Evolutionary conservation across 805 yeast species (phyloP), one percentile per base, ranked within the genome.

Genomic region (fission yeast (Schizosaccharomyces pombe)): DNA sequence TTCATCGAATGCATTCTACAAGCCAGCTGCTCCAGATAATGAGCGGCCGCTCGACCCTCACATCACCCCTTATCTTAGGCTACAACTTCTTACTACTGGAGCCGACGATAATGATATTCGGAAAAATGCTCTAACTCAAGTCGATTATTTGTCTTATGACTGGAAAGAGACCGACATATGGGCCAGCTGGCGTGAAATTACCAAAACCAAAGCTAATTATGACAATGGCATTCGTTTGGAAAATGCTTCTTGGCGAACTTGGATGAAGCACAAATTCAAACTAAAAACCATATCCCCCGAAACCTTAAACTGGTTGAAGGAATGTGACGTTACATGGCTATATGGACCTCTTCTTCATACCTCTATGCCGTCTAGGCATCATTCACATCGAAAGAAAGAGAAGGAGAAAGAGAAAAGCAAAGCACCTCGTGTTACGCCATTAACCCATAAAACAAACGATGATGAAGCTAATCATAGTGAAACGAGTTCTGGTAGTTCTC

Each of bases 111-210:
- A 78, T 32, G 93, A 82, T 62, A 71, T 87, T 37, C 75, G 75
- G 54, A 76, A 77, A 60, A 91, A 82, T 62, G 95, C 97, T 3
- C 76, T 82, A 55, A 43, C 49, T 24, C 96, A 87, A 63, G 98
- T 91, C 6, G 99, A 91, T 69, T 91, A 91, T 67, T 72, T 91
- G 54, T 83, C 95, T 3, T 95, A 91, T 65, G 75, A 91, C 65
- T 91, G 99, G 99, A 85, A 85, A 61, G 97, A 87, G 59, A 70
- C 78, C 4, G 98, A 91, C 64, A 84, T 91, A 31, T 84, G 94
- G 11, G 84, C 84, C 58, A 85, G 95, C 31, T 91, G 99, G 99
- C 74, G 95, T 60, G 91, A 91, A 64, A 82, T 91, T 56, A 86
- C 85, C 47, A 68, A 78, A 58, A 78, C 82, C 60, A 75, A 94